Base-by-base conservation (phyloP, 2,329 filamentous ascomycete species). In the Ceratocystis cacaofunesta region DNA sequence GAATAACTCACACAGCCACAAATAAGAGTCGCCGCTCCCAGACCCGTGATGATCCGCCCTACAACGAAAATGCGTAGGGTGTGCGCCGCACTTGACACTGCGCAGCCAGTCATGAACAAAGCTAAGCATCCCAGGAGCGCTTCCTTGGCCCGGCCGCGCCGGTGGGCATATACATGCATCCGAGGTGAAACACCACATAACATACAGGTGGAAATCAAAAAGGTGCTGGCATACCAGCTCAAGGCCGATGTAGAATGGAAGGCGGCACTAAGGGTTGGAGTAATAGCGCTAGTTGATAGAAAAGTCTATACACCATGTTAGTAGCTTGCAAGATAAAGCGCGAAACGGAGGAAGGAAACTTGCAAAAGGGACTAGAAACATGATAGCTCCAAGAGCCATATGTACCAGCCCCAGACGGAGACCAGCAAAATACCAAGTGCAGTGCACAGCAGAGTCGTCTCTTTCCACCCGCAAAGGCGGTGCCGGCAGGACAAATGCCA, bases 61-160 rank as follows among this genome's bases (percentile, higher is more conserved):
- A 71, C 68, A n/a, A 78, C 77, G 1, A 78, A 73, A 2, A 72
- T 72, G 4, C 69, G 68, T 1, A 73, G 74, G n/a, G 68, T 73
- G 0, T 73, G 72, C 0, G 73, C 73, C 1, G 71, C 69, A 17
- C 71, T 72, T 58, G 73, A 74, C 28, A 74, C 63, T 19, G 72
- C 69, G 7, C 70, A 73, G 15, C 73, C 73, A 5, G 72, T 36
- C 63, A 71, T 70, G 32, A 72, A 72, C 12, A 71, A 32, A 0
- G 71, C 3, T 2, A 72, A 67, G 2, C 67, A 68, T 41, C 52
- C 61, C 25, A 71, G 55, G 50, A 69, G 69, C 17, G 71, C 62
- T 5, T 19, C 2, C 58, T 70, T 72, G 65, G 72, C 68, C 25
- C 69, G 63, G 32, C 69, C 71, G 48, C 71, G 70, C 46, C 22